Evolutionary conservation across 2,329 filamentous ascomycete genomes (phyloP), one percentile per base, ranked within the genome.

Genomic region (Neofusicoccum sp.): DNA sequence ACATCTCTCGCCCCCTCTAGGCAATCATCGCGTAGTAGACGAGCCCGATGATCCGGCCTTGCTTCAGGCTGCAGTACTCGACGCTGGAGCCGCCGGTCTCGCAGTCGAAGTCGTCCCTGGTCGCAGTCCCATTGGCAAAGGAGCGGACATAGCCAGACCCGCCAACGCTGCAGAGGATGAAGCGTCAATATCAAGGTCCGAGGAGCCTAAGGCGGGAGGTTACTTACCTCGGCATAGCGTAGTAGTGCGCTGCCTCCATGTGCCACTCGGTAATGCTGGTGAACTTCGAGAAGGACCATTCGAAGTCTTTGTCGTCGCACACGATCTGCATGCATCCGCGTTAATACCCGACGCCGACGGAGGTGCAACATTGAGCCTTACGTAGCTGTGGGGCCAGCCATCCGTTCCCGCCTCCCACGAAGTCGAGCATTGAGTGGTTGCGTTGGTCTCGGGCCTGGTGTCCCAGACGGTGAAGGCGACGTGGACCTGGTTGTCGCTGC

Each of bases 221-320:
- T 40, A 31, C 57, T 48, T n/a, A 59, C 57, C 5, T 11, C 12
- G 14, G 11, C 4, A 28, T 12, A 16, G 7, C 20, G 45, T 40
- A 59, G 6, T 36, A 43, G 20, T 48, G 33, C 26, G 43, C 16
- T 33, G 57, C 57, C 36, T 59, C 57, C n/a, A 59, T 59, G 34
- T 8, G 2, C 34, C 44, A 59, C 2, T 59, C 57, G 41, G 26
- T 41, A 26, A 49, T 11, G 44, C 34, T 41, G 33, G 40, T 36
- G 34, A 59, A 41, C 34, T 59, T 56, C 51, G 51, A 59, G 43
- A 59, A 59, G 26, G 26, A 33, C 51, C 51, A 56, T 3, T 16
- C 26, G 26, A 49, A 49, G 30, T 8, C 14, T 7, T 40, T 20
- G 26, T 41, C n/a, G 57, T 49, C 30, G 16, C 57, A 59, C 8